Evolutionary conservation across 169 alveolate species (phyloP), one percentile per base, ranked within the genome.

Genomic region (Theileria equi): DNA sequence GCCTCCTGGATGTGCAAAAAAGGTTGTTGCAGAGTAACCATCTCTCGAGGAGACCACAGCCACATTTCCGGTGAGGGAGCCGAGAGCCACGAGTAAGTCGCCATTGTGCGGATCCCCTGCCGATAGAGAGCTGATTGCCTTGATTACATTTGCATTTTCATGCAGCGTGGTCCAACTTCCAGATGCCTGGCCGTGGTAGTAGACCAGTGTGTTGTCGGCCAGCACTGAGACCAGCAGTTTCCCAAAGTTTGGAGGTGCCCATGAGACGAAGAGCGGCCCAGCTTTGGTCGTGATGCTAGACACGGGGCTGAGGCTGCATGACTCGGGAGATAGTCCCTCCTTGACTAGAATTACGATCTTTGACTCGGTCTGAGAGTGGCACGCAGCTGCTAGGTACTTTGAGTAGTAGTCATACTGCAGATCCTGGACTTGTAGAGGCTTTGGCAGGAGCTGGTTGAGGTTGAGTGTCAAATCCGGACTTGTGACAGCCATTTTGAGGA

Each of bases 181-280:
- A 17, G 28, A 59, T 17, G 38, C 26, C 43, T 49, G 26, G 6
- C 29, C 17, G 59, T 17, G 52, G 69, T 67, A 67, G 48, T 1
- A 67, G 10, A 26, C 17, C 43, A 54, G 41, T 28, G 80, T 54
- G 62, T 59, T 72, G 83, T 72, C 76, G 49, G 70, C 63, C 54
- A 61, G 23, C 0, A 26, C 83, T 13, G 35, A 64, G 19, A 58
- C 2, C 65, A 59, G 16, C 3, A 43, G n/a, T 36, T 41, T 29
- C 5, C 76, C 77, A n/a, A 72, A 59, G 16, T 60, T 31, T 16
- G 83, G 83, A 13, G 83, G 83, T 1, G 83, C 83, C 83, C 83
- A 72, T 8, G 44, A 45, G 35, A 72, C 31, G 16, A 72, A 62
- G 3, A 72, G 35, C 21, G 83, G 83, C 13, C 63, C 83, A 38